Conservation (phyloP, 2,329 filamentous ascomycete genomes). For the Fusarium udum region DNA sequence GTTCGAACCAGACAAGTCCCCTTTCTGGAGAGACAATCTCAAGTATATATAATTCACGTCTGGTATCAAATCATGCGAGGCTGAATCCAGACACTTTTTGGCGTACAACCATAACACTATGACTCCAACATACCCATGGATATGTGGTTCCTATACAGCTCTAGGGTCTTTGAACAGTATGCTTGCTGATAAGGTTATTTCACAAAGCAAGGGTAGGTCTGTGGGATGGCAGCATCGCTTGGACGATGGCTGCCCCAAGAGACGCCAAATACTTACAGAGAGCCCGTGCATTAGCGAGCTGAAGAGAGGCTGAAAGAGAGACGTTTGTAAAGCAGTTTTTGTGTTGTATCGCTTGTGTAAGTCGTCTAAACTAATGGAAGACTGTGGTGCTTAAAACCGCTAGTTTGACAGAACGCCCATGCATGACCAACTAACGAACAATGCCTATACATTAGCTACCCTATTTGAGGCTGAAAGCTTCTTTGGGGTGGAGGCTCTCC, state of each 20-base stretch:
- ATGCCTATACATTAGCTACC: background rate
- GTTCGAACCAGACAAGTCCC: accelerated
- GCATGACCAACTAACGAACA: background rate
- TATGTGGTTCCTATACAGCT: accelerated
- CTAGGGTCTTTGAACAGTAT: accelerated
- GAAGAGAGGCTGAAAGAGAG: background rate
- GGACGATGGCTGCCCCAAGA: accelerated
- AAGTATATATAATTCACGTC: background rate
- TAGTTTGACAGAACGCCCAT: background rate
- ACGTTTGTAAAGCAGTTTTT: accelerated
- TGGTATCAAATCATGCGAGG: background rate
- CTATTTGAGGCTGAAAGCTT: background rate
- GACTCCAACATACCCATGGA: accelerated
- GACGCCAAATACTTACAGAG: background rate
- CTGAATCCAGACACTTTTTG: background rate
- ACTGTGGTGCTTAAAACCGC: background rate
- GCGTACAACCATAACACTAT: no score
- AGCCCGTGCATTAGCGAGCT: background rate
- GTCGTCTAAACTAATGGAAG: no score
- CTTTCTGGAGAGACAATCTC: background rate
- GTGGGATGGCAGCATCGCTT: accelerated
- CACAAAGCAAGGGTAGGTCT: background rate
- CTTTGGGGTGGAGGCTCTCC: background rate
- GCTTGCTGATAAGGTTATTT: background rate
- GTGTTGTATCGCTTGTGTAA: background rate